Evolutionary conservation across 306 rosid species (phyloP), one percentile per base, ranked within the genome.

Genomic region (Malus asiatica): DNA sequence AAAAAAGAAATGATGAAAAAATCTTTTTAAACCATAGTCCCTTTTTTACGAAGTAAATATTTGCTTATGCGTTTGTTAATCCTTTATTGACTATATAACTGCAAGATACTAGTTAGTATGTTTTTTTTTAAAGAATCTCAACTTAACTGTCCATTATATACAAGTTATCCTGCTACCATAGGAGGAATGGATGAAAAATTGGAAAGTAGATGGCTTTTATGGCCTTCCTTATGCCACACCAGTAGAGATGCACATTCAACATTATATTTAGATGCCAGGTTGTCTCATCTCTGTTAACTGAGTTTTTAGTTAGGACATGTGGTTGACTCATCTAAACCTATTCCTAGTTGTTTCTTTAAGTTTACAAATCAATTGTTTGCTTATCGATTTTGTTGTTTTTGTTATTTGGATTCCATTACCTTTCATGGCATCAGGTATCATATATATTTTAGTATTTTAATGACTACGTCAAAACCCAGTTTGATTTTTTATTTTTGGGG

Each of bases 401-500:
- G 38, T 38, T 8, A 32, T 64, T 19, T 64, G 68, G 44, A 64
- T 64, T 64, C 44, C 68, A 16, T 33, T 22, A 35, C 33, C 16
- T 35, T 66, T 35, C 46, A 4, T 19, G 70, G 40, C 42, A 51
- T 5, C 11, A 19, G 29, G 70, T 74, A 4, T 29, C 46, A 29
- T 44, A 4, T 32, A 51, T 16, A 38, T 42, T 13, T 11, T 60
- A 60, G 29, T 73, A 40, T 60, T 23, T 40, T 25, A 61, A 62
- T 61, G 77, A 74, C 25, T 70, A 51, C 12, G 55, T 62, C 77
- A 66, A 68, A 78, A 51, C 65, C 70, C 77, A 76, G 68, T 67
- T 76, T 79, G 55, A 55, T 73, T 55, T 45, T 84, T 64, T 64
- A 48, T 60, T 78, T 62, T 62, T 62, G 46, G 60, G 77, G 77